Percentiles rank a stretch among this genome's conserved stretches.
phyloP scores from a whole-genome alignment of 2,329 filamentous ascomycete genomes.

The Penicillium freii region DNA sequence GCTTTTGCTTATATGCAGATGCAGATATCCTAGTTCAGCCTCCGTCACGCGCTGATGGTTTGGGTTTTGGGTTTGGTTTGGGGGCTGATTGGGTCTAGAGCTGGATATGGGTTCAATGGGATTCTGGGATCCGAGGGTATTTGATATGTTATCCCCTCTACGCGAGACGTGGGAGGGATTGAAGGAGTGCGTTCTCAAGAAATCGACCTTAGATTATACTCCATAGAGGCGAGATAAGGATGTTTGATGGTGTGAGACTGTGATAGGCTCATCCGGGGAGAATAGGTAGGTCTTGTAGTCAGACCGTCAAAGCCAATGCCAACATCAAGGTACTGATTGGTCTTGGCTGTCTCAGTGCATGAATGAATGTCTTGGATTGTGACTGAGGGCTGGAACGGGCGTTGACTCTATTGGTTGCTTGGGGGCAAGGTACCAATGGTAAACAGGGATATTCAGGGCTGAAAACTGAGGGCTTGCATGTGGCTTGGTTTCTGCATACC shows the following conservation, averaged over 20 bases:
- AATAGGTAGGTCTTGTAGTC: not conserved
- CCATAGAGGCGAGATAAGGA: not conserved
- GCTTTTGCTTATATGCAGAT: not conserved
- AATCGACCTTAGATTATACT: no score
- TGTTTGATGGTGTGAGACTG: no score
- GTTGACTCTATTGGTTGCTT: not conserved
- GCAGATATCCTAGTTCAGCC: conserved; percentile 1
- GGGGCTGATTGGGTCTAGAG: not conserved
- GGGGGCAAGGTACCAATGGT: not conserved
- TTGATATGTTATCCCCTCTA: not conserved
- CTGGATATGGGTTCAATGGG: not conserved
- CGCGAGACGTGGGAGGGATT: not conserved
- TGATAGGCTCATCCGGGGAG: not conserved
- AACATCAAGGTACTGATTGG: not conserved
- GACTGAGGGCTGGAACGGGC: not conserved
- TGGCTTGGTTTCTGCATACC: not conserved
- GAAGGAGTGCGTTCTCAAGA: not conserved
- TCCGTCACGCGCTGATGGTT: not conserved
- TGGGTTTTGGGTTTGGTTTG: not conserved
- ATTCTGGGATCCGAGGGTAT: not conserved
- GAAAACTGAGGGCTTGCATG: not conserved
- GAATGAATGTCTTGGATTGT: not conserved
- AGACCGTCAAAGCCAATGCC: not conserved
- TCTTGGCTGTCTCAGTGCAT: not conserved
- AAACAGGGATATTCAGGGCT: not conserved